A percentile compares a stretch with the other conserved stretches of the same genome.
phyloP scores from a whole-genome alignment of 2,329 filamentous ascomycete genomes.

The Lecanosticta acicola region DNA sequence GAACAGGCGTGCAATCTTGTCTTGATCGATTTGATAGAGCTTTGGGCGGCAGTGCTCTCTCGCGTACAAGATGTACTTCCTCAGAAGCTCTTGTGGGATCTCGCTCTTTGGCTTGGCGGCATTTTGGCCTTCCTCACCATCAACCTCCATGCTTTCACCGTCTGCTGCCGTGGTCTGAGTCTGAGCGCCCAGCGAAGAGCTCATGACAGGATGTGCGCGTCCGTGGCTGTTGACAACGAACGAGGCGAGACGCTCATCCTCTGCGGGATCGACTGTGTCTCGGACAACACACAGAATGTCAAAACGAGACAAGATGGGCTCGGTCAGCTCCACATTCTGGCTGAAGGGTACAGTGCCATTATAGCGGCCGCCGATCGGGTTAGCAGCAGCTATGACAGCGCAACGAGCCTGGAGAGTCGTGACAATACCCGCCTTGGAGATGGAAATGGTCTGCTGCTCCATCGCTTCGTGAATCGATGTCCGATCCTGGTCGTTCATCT shows the following conservation, averaged over 20 bases:
- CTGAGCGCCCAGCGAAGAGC: conserved; percentile 30
- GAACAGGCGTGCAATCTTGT: conserved; percentile 90
- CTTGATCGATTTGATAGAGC: conserved; percentile 94
- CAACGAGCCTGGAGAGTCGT: conserved; percentile 94
- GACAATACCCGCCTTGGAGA: conserved; percentile 96
- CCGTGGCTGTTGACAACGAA: conserved; percentile 95
- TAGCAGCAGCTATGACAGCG: conserved; percentile 92
- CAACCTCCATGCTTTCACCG: conserved; percentile 57
- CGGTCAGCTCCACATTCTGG: conserved; percentile 91
- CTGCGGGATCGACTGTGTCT: conserved; percentile 84
- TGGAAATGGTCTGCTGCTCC: conserved; percentile 99
- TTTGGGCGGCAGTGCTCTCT: conserved; percentile 85
- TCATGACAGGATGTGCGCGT: conserved; percentile 67
- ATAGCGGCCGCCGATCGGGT: conserved; percentile 92
- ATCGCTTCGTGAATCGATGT: conserved; percentile 99
- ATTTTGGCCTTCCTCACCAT: conserved; percentile 41
- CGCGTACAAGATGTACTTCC: conserved; percentile 96
- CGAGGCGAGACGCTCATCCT: conserved; percentile 87
- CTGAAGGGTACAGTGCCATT: conserved; percentile 95
- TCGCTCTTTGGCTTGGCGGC: conserved; percentile 55
- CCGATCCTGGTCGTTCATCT: conserved; percentile 99
- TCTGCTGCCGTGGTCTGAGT: conserved; percentile 38
- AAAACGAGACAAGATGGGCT: conserved; percentile 96
- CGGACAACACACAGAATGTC: conserved; percentile 95
- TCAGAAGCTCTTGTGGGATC: conserved; percentile 81